Evolutionary conservation across 345 rosid genomes (phyloP).

Genomic region (Schrenkiella parvula): DNA sequence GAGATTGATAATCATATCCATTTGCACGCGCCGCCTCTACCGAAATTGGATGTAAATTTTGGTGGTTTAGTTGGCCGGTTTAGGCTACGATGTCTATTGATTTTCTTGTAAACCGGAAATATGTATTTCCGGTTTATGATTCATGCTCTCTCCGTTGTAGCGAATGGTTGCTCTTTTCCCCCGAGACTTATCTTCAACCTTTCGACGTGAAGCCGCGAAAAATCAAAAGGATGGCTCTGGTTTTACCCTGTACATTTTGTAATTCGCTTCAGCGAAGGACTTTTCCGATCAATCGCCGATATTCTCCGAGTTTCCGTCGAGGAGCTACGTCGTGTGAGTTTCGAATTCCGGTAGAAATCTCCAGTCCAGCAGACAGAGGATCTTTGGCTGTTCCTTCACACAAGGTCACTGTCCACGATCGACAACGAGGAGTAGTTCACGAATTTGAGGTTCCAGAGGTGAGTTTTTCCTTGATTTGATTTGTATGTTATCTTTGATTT

Average conservation of each 20-base stretch:
- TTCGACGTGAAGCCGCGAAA: conserved; percentile 27
- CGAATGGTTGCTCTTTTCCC: background rate
- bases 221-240: conserved; percentile 41
- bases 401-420: conserved; percentile 83
- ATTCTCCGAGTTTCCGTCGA: conserved; percentile 30
- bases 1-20: background rate
- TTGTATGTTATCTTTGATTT: conserved; percentile 1
- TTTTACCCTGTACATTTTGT: conserved; percentile 36
- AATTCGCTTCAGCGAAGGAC: conserved; percentile 23
- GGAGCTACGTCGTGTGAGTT: conserved; percentile 42
- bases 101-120: background rate
- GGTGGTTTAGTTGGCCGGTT: too few relatives aligned
- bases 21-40: background rate
- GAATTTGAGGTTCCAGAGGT: conserved; percentile 93
- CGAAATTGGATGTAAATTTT: too few relatives aligned
- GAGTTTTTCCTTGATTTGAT: background rate
- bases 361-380: conserved; percentile 22
- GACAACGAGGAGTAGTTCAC: conserved; percentile 73
- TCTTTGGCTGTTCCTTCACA: conserved; percentile 53
- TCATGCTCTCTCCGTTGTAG: background rate
- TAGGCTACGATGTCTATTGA: too few relatives aligned
- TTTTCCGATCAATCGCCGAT: conserved; percentile 2
- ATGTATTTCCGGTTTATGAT: conserved; percentile 7
- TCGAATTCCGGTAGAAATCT: conserved; percentile 43
- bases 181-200: conserved; percentile 23